A percentile compares a stretch with the other conserved stretches of the same genome.
phyloP scores from a whole-genome alignment of 2,329 filamentous ascomycete genomes.

The Diaporthe ampelina region DNA sequence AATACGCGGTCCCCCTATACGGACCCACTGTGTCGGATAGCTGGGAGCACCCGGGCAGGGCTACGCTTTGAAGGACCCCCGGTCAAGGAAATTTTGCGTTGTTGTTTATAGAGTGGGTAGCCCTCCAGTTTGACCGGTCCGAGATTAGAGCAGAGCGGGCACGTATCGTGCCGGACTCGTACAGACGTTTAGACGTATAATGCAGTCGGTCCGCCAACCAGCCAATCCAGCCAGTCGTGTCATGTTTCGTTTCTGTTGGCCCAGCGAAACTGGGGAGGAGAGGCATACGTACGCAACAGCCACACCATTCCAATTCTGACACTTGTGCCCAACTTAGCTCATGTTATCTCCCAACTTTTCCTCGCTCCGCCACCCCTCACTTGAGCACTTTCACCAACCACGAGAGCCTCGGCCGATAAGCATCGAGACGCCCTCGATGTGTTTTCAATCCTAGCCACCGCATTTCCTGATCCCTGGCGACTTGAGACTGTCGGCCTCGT shows the following conservation, averaged over 20 bases:
- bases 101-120: slow-evolving; percentile 8
- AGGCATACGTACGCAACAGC: slow-evolving; percentile 18
- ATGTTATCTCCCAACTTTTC: background rate
- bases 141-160: background rate
- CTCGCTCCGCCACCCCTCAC: slow-evolving; percentile 10
- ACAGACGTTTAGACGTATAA: slow-evolving; percentile 13
- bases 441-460: background rate
- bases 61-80: background rate
- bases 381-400: background rate
- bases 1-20: slow-evolving; percentile 3
- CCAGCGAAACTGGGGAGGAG: background rate
- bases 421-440: background rate
- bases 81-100: background rate
- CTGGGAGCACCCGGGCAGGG: background rate
- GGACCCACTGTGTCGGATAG: slow-evolving; percentile 14
- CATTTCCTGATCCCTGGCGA: background rate
- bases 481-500: background rate
- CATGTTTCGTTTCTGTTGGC: slow-evolving; percentile 1
- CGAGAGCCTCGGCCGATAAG: background rate
- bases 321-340: background rate
- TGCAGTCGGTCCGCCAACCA: background rate
- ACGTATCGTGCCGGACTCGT: background rate
- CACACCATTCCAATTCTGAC: slow-evolving; percentile 16
- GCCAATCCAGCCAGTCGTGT: background rate
- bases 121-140: background rate